Conservation (phyloP, 1,284 basidiomycete genomes). For the Veloporphyrellus conicus region DNA sequence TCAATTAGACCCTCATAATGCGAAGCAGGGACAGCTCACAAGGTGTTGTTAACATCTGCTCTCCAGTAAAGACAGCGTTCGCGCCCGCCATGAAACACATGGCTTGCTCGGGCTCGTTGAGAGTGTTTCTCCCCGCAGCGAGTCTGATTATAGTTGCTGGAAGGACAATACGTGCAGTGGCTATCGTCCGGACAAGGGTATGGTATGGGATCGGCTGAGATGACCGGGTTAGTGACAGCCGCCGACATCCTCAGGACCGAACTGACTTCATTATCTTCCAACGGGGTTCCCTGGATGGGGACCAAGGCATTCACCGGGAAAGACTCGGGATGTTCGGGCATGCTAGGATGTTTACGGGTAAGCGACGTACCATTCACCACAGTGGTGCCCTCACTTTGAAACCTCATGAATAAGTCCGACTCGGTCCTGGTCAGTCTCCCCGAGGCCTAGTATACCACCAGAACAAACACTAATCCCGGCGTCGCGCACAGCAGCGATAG, state of each 20-base stretch:
- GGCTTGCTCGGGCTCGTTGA: constrained; percentile 89
- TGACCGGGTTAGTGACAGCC: constrained; percentile 11
- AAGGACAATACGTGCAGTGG: constrained; percentile 89
- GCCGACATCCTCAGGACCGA: not conserved
- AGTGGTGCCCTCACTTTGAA: constrained; percentile 57
- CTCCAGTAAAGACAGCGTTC: constrained; percentile 97
- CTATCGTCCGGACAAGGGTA: constrained; percentile 88
- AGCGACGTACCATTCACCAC: not conserved
- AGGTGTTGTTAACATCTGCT: constrained; percentile 95
- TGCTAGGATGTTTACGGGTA: constrained; percentile 43
- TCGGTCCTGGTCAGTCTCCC: constrained; percentile 87
- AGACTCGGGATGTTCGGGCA: constrained; percentile 94
- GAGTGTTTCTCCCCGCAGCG: constrained; percentile 88
- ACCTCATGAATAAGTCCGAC: constrained; percentile 95
- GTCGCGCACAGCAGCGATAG: constrained; percentile 85
- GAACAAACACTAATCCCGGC: constrained; percentile 98
- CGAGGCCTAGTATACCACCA: constrained; percentile 93
- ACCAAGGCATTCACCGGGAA: constrained; percentile 97
- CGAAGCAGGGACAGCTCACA: constrained; percentile 49
- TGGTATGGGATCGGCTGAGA: constrained; percentile 74
- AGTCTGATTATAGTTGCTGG: constrained; percentile 93
- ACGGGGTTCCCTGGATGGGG: constrained; percentile 70
- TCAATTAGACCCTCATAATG: constrained; percentile 6
- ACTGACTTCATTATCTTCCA: constrained; percentile 66
- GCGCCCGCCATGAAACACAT: constrained; percentile 99